A percentile compares a stretch with the other conserved stretches of the same genome.
These are phyloP conservation scores for Hirsutella minnesotensis DNA, from an alignment of 2,329 filamentous ascomycete genomes.

Conservation along the genomic window DNA sequence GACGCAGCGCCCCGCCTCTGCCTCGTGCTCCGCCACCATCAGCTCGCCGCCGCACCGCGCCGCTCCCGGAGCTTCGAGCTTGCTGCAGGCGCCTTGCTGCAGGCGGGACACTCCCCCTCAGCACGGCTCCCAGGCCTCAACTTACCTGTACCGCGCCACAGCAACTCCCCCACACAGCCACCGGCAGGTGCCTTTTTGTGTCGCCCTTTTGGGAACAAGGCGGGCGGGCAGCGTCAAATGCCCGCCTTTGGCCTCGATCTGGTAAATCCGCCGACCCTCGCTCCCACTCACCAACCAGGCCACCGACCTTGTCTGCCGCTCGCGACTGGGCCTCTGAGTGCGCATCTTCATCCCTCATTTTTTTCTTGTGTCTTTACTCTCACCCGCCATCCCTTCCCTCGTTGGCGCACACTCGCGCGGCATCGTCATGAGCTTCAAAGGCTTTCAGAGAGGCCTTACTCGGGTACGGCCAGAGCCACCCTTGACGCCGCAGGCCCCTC, in stretches of 20 bases:
- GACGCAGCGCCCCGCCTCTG: not conserved
- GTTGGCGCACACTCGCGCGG: not conserved
- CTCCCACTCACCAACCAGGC: too few relatives aligned
- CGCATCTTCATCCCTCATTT: too few relatives aligned
- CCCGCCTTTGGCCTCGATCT: not conserved
- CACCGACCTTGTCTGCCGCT: not conserved
- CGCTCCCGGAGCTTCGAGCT: not conserved
- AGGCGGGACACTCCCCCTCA: too few relatives aligned
- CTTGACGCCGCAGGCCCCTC: constrained; percentile 17
- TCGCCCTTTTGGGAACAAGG: not conserved
- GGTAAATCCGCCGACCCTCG: not conserved
- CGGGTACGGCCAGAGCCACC: constrained; percentile 43
- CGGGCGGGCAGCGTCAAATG: constrained; percentile 1
- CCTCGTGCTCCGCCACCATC: constrained; percentile 5
- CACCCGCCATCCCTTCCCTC: not conserved
- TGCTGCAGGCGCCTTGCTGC: not conserved
- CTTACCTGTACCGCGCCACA: too few relatives aligned
- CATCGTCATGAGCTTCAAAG: constrained; percentile 81
- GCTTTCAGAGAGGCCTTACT: constrained; percentile 79
- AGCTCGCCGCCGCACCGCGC: not conserved
- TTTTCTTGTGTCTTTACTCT: too few relatives aligned
- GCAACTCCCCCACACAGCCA: constrained; percentile 7
- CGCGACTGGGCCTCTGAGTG: not conserved
- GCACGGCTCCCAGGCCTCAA: too few relatives aligned
- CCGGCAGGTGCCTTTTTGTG: constrained; percentile 2